These are phyloP conservation scores for Cryptococcus floricola DNA, from an alignment of 1,284 basidiomycete genomes.

Conservation along the genomic window DNA sequence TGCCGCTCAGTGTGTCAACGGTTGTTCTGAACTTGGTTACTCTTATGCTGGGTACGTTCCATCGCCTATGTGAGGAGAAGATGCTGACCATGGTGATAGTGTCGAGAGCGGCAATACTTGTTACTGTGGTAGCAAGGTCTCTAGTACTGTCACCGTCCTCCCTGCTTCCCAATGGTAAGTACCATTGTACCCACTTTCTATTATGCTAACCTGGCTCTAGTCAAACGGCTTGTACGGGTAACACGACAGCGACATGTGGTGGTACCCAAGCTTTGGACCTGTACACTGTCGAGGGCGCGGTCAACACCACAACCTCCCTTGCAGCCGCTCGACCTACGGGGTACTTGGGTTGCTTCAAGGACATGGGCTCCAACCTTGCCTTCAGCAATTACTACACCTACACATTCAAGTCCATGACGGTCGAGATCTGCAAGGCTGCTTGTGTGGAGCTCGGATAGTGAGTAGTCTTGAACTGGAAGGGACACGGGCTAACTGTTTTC, in stretches of 20 bases:
- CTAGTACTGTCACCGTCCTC: background rate
- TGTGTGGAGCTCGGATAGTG: constrained; percentile 24
- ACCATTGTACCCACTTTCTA: too few species aligned
- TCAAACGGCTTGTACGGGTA: background rate
- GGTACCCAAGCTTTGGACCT: background rate
- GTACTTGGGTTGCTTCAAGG: constrained; percentile 18
- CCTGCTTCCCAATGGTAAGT: background rate
- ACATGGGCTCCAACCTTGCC: constrained; percentile 10
- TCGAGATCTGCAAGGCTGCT: constrained; percentile 23
- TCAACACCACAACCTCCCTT: background rate
- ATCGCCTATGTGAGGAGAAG: background rate
- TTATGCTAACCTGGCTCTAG: too few species aligned
- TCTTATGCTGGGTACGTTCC: constrained; percentile 13
- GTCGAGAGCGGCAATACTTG: constrained; percentile 2
- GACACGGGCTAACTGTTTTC: background rate
- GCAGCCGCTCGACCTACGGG: constrained; percentile 9
- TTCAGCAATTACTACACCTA: constrained; percentile 19
- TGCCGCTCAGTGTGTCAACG: constrained; percentile 20
- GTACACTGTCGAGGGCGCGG: background rate
- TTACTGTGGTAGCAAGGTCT: background rate
- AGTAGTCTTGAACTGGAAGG: background rate
- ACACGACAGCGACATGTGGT: constrained; percentile 1
- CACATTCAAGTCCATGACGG: constrained; percentile 21
- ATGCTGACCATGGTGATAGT: background rate
- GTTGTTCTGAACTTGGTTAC: constrained; percentile 28